phyloP scores from a whole-genome alignment of 108 stramenopile species.

The Cyclotella sp. region DNA sequence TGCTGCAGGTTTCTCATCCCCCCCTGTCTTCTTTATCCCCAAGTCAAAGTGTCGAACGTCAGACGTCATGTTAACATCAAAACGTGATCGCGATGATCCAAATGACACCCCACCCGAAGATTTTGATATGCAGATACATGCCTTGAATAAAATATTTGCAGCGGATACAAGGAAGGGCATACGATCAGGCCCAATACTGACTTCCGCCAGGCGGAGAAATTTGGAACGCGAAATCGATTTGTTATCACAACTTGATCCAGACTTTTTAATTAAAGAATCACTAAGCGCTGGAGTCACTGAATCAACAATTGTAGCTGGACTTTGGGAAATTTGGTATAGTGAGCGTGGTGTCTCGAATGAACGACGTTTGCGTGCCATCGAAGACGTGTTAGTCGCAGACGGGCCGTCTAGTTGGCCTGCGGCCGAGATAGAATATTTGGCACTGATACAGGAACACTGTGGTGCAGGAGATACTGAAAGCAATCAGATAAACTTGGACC shows the following conservation, averaged over 20 bases:
- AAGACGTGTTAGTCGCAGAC: conserved; percentile 42
- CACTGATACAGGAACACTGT: conserved; percentile 67
- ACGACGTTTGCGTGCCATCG: conserved; percentile 22
- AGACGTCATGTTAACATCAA: not conserved
- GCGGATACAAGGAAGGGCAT: not conserved
- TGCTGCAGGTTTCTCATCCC: no score
- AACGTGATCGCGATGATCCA: not conserved
- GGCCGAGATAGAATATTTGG: conserved; percentile 56
- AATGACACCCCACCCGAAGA: not conserved
- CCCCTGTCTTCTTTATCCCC: not conserved
- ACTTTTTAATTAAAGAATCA: conserved; percentile 21
- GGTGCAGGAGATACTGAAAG: conserved; percentile 9
- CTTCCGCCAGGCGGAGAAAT: conserved; percentile 1
- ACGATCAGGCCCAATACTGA: not conserved
- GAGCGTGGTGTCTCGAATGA: conserved; percentile 38
- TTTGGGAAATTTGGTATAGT: conserved; percentile 48
- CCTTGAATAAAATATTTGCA: conserved; percentile 17
- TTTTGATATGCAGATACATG: not conserved
- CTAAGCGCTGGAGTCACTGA: conserved; percentile 6
- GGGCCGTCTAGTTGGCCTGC: conserved; percentile 55
- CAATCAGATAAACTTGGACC: conserved; percentile 6
- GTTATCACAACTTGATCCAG: conserved; percentile 33
- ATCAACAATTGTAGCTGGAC: conserved; percentile 14
- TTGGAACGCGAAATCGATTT: conserved; percentile 12
- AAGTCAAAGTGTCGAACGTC: not conserved